These are phyloP conservation scores for Raffaelea ambrosiae DNA, from an alignment of 2,329 filamentous ascomycete species.

Conservation along the genomic window DNA sequence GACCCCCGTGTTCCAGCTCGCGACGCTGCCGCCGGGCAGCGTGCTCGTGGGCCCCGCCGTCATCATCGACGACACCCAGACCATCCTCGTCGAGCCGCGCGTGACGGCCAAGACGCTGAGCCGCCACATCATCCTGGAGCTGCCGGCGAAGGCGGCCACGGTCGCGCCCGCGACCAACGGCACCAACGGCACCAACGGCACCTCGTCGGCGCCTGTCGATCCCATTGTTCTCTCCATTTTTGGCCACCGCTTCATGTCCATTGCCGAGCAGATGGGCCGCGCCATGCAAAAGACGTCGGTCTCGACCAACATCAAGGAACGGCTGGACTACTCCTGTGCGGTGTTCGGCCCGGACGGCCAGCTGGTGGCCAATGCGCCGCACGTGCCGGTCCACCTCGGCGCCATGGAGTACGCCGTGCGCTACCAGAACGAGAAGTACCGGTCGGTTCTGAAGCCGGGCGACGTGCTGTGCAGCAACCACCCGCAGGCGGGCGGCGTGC, in stretches of 20 bases:
- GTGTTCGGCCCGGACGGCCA: conserved; percentile 68
- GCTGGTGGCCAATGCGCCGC: conserved; percentile 69
- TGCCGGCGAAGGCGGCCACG: conserved; percentile 26
- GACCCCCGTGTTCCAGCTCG: conserved; percentile 76
- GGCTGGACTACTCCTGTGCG: conserved; percentile 75
- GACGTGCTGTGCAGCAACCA: conserved; percentile 52
- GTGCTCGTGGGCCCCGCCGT: conserved; percentile 73
- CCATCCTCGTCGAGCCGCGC: conserved; percentile 78
- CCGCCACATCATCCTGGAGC: conserved; percentile 84
- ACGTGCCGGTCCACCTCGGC: conserved; percentile 65
- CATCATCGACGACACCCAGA: conserved; percentile 81
- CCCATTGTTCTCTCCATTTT: conserved; percentile 73
- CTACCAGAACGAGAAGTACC: conserved; percentile 69
- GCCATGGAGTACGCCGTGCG: conserved; percentile 78
- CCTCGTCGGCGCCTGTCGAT: conserved; percentile 37
- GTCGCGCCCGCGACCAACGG: conserved; percentile 23
- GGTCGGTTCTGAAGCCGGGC: conserved; percentile 60
- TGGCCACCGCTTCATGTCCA: conserved; percentile 75
- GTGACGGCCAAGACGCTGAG: conserved; percentile 69
- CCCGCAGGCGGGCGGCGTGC: conserved; percentile 78
- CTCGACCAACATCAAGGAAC: conserved; percentile 74
- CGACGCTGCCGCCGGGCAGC: conserved; percentile 63
- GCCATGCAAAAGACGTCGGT: conserved; percentile 74
- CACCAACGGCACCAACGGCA: not conserved
- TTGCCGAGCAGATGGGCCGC: conserved; percentile 77